Base-by-base conservation (phyloP, 306 rosid genomes). In the Castanospermum australe region DNA sequence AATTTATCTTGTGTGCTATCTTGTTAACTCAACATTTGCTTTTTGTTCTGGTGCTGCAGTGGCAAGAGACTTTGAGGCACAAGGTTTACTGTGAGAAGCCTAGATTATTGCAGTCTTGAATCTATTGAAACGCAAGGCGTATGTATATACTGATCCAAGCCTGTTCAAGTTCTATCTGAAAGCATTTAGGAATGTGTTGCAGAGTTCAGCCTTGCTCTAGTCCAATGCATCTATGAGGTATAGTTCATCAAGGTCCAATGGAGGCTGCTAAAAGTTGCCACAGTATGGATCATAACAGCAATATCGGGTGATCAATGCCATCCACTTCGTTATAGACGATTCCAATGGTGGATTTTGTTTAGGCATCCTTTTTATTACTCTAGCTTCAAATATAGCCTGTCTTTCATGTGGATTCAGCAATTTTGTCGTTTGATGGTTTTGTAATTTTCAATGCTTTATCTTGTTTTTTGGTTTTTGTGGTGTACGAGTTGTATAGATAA, bases 81-180 rank as follows among this genome's bases (percentile, higher is more conserved):
- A 69, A 75, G 94, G 92, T 66, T 76, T 86, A 4, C 72, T 85
- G 59, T 91, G 89, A 91, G 82, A 77, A 64, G 70, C 62, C 86
- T 14, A 42, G 74, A 57, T 13, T 71, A 38, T 60, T 81, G 81
- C 65, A 63, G 42, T 68, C 79, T 82, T 61, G 77, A 71, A 65
- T 18, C 33, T 32, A 50, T 22, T 4, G 30, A 25, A 67, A 54
- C 39, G 21, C 56, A 21, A 24, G 62, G 39, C 50, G 28, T 85
- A 12, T 76, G 84, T 87, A 85, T 74, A 79, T 82, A 75, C 42
- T 41, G n/a, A 55, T 86, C 30, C 71, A 42, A 47, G 69, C 47
- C 36, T 55, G 28, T 79, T 22, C 63, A 54, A 59, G 73, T 28
- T 62, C 57, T 65, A 15, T 52, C 18, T n/a, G 38, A 76, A 44